phyloP scores from a whole-genome alignment of 257 asterid species.

The Prunella vulgaris region DNA sequence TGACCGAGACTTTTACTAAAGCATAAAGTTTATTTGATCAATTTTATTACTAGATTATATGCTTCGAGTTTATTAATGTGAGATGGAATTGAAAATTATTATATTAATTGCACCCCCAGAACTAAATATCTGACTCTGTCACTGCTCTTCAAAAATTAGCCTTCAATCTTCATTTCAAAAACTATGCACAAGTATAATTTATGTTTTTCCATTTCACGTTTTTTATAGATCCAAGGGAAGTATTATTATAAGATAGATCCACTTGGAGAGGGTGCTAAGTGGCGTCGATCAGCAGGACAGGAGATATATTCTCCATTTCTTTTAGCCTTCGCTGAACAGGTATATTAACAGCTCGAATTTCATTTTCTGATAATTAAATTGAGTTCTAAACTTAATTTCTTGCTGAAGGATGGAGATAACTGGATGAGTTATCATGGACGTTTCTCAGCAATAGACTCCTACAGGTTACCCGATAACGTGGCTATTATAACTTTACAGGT shows the following conservation, averaged over 20 bases:
- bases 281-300: conserved; percentile 66
- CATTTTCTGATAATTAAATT: conserved; percentile 12
- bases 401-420: conserved; percentile 35
- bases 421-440: conserved; percentile 37
- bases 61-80: background rate
- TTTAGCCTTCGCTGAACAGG: conserved; percentile 56
- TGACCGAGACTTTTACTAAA: background rate
- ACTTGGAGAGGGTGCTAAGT: conserved; percentile 60
- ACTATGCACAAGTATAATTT: background rate
- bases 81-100: background rate
- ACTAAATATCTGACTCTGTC: background rate
- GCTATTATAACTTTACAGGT: conserved; percentile 60
- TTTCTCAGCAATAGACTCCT: conserved; percentile 51
- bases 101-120: background rate
- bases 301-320: conserved; percentile 59
- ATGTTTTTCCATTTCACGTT: background rate
- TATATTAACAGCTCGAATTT: conserved; percentile 14
- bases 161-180: background rate
- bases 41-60: too few relatives aligned
- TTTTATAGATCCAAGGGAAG: conserved; percentile 52
- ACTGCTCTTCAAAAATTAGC: background rate
- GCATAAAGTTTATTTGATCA: background rate
- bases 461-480: conserved; percentile 45
- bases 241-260: conserved; percentile 47
- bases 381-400: conserved; percentile 10